These are phyloP conservation scores for Ephemerocybe angulata DNA, from an alignment of 768 basidiomycete genomes.

Conservation along the genomic window DNA sequence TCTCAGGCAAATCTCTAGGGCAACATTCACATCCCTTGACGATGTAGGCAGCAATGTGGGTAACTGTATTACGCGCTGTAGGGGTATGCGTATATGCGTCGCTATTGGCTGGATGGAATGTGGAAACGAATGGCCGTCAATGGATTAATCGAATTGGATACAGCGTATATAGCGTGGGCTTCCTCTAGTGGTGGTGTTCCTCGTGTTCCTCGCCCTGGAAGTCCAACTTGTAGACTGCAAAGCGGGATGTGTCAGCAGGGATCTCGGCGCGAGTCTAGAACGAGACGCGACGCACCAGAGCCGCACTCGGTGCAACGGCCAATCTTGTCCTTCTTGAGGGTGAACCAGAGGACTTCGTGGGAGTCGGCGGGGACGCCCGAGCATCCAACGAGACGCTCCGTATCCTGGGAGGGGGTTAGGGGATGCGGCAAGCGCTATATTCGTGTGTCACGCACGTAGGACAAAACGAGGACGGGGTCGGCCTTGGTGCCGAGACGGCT, in stretches of 20 bases:
- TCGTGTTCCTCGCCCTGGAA: slow-evolving; percentile 58
- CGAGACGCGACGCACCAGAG: slow-evolving; percentile 56
- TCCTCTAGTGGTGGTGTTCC: slow-evolving; percentile 42
- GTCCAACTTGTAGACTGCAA: slow-evolving; percentile 69
- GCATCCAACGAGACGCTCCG: slow-evolving; percentile 86
- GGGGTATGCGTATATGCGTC: no score
- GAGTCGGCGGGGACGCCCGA: slow-evolving; percentile 94
- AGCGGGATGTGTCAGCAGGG: no score
- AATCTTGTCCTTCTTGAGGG: slow-evolving; percentile 57
- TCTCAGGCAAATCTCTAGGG: neutral
- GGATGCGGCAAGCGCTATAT: neutral
- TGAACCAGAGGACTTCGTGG: slow-evolving; percentile 90
- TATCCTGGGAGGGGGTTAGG: slow-evolving; percentile 46
- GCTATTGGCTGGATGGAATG: neutral
- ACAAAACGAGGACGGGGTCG: slow-evolving; percentile 84
- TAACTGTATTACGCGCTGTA: no score
- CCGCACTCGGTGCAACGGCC: slow-evolving; percentile 92
- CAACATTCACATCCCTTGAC: neutral
- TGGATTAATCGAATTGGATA: neutral
- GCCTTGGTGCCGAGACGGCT: slow-evolving; percentile 83
- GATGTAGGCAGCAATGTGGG: no score
- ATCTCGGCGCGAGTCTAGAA: no score
- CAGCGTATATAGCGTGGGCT: neutral
- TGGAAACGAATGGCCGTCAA: neutral
- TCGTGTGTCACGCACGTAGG: slow-evolving; percentile 59